Percentiles rank a stretch among this genome's conserved stretches.
Evolutionary conservation across 202 grass and related monocot species (phyloP).

Genomic region (Dendrocalamus latiflorus): DNA sequence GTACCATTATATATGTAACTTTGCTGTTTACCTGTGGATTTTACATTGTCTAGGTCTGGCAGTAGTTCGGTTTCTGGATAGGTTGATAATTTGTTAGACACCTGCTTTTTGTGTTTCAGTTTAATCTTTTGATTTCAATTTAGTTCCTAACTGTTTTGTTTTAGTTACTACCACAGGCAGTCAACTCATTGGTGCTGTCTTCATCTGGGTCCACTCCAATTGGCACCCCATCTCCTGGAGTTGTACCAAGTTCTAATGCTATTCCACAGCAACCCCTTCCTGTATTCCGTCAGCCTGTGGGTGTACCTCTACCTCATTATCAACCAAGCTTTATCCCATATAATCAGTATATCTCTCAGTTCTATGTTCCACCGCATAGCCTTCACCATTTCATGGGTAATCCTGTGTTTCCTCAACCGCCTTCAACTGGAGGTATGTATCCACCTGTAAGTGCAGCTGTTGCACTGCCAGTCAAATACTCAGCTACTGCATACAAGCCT

Average conservation of each 20-base stretch:
- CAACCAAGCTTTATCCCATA: slow-evolving; percentile 67
- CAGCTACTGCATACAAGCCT: slow-evolving; percentile 60
- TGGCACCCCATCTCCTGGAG: slow-evolving; percentile 46
- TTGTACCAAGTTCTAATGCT: slow-evolving; percentile 53
- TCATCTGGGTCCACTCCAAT: slow-evolving; percentile 53
- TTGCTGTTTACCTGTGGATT: not conserved
- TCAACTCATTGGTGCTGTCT: slow-evolving; percentile 34
- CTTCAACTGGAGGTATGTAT: slow-evolving; percentile 62
- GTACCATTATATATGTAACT: not conserved
- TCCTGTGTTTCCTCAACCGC: slow-evolving; percentile 58
- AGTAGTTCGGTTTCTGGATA: not conserved
- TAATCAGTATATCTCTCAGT: slow-evolving; percentile 65
- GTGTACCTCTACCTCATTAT: slow-evolving; percentile 73
- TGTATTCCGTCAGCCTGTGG: slow-evolving; percentile 64
- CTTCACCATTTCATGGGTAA: slow-evolving; percentile 72
- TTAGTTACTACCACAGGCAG: slow-evolving; percentile 43
- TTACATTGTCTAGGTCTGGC: not conserved
- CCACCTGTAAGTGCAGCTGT: slow-evolving; percentile 52
- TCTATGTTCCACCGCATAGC: slow-evolving; percentile 54
- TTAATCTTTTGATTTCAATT: not conserved
- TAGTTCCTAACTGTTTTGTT: slow-evolving; percentile 4
- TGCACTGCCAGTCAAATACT: slow-evolving; percentile 52
- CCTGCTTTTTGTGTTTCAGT: not conserved
- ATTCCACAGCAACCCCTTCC: slow-evolving; percentile 75
- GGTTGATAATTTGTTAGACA: not conserved